A percentile compares a stretch with the other conserved stretches of the same genome.
phyloP scores from a whole-genome alignment of 2,329 filamentous ascomycete species.

The Botrytis hyacinthi region DNA sequence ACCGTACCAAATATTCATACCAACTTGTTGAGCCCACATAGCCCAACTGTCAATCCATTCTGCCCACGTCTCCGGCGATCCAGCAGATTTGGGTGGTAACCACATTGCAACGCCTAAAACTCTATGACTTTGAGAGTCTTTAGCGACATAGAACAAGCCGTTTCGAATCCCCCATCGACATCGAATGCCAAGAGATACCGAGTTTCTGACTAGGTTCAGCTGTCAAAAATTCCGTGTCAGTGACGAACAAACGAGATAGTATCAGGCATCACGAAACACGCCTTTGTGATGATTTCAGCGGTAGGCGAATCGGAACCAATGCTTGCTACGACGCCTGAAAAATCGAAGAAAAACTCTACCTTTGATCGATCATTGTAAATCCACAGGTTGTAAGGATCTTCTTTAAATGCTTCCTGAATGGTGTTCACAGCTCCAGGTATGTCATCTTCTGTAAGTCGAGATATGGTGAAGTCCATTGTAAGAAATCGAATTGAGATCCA shows the following conservation, averaged over 20 bases:
- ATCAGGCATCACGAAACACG: constrained; percentile 5
- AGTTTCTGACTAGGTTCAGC: constrained; percentile 31
- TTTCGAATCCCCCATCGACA: constrained; percentile 70
- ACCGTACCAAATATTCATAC: constrained; percentile 67
- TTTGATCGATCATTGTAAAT: constrained; percentile 57
- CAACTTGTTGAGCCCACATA: constrained; percentile 63
- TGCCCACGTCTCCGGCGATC: constrained; percentile 54
- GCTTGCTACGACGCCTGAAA: neutral
- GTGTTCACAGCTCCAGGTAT: constrained; percentile 63
- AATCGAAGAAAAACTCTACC: constrained; percentile 35
- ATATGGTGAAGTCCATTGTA: constrained; percentile 53
- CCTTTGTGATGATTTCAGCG: neutral
- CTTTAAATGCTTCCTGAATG: constrained; percentile 63
- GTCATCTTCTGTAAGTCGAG: constrained; percentile 54
- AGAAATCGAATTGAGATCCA: neutral
- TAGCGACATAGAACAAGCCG: constrained; percentile 68
- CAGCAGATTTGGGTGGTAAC: constrained; percentile 55
- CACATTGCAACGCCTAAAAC: constrained; percentile 73
- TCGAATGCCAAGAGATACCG: constrained; percentile 49
- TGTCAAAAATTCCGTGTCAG: constrained; percentile 12
- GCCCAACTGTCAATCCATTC: constrained; percentile 63
- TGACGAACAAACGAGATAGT: constrained; percentile 1
- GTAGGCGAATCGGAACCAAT: neutral
- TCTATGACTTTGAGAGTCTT: constrained; percentile 51
- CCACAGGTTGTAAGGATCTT: constrained; percentile 67